phyloP scores from a whole-genome alignment of 257 asterid genomes.

The Penstemon eatonii region DNA sequence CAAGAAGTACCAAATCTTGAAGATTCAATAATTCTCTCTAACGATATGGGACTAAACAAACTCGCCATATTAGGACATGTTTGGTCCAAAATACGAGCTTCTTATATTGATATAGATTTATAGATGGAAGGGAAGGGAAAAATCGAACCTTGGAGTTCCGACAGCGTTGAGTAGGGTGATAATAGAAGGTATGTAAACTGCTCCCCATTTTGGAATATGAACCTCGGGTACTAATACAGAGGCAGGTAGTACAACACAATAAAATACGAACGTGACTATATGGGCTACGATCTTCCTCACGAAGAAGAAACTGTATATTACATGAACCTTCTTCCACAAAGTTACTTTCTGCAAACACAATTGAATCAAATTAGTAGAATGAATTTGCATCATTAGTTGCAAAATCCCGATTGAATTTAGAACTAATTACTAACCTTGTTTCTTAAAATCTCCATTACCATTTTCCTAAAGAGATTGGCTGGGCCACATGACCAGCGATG shows the following conservation, averaged over 20 bases:
- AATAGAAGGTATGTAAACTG: slow-evolving; percentile 72
- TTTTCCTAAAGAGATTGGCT: slow-evolving; percentile 84
- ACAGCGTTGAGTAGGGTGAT: slow-evolving; percentile 77
- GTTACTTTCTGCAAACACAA: slow-evolving; percentile 68
- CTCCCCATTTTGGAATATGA: slow-evolving; percentile 84
- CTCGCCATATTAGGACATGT: no score
- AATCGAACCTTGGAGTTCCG: slow-evolving; percentile 77
- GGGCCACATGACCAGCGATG: slow-evolving; percentile 99
- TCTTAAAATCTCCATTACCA: slow-evolving; percentile 67
- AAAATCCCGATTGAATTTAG: not conserved
- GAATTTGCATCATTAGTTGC: not conserved
- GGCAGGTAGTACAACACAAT: slow-evolving; percentile 78
- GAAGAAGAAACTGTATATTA: slow-evolving; percentile 90
- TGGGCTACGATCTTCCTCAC: slow-evolving; percentile 89
- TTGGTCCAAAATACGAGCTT: no score
- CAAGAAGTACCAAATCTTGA: no score
- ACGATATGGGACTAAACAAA: no score
- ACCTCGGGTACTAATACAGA: slow-evolving; percentile 91
- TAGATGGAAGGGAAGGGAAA: not conserved
- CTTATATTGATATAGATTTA: not conserved
- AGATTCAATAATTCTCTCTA: no score
- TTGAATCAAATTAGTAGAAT: not conserved
- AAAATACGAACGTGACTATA: slow-evolving; percentile 73
- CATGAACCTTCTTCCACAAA: slow-evolving; percentile 76
- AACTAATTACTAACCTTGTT: slow-evolving; percentile 55